Conservation (phyloP, 2,329 filamentous ascomycete species). For the Aureobasidium sp. region DNA sequence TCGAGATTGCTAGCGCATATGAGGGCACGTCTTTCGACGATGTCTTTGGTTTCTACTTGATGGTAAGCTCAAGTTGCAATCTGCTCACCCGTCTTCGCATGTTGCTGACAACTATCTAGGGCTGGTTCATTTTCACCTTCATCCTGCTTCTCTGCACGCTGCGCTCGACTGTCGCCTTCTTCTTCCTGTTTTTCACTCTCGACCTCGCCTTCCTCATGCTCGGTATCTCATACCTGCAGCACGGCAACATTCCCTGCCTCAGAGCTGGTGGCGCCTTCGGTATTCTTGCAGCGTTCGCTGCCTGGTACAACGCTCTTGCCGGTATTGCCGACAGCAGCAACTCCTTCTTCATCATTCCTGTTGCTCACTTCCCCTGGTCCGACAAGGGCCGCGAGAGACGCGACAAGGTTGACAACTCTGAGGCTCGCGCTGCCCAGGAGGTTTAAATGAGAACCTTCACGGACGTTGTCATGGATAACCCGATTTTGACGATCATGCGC, state of each 20-base stretch:
- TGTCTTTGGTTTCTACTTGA: constrained; percentile 52
- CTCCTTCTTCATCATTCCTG: constrained; percentile 86
- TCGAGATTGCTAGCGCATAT: constrained; percentile 43
- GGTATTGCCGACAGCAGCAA: constrained; percentile 50
- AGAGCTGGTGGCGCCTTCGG: constrained; percentile 48
- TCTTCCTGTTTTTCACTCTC: constrained; percentile 52
- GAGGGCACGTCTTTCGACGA: constrained; percentile 39
- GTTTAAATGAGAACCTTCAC: constrained; percentile 18
- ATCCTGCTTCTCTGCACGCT: constrained; percentile 49
- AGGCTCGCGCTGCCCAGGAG: constrained; percentile 26
- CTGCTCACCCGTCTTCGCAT: not conserved
- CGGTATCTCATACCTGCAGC: constrained; percentile 45
- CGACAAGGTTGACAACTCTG: constrained; percentile 38
- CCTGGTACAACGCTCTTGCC: constrained; percentile 50
- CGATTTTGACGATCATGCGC: not conserved
- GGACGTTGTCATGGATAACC: not conserved
- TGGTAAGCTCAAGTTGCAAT: constrained; percentile 31
- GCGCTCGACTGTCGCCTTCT: constrained; percentile 52
- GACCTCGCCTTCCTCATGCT: constrained; percentile 54
- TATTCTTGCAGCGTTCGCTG: constrained; percentile 46
- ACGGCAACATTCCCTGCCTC: constrained; percentile 38
- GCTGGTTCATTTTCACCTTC: constrained; percentile 54
- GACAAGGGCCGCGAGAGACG: constrained; percentile 61
- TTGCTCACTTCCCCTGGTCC: constrained; percentile 93
- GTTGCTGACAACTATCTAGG: constrained; percentile 22